Percentiles rank a stretch among this genome's conserved stretches.
These are phyloP conservation scores for Gossypium schwendimanii DNA, from an alignment of 441 rosid genomes.

Conservation along the genomic window DNA sequence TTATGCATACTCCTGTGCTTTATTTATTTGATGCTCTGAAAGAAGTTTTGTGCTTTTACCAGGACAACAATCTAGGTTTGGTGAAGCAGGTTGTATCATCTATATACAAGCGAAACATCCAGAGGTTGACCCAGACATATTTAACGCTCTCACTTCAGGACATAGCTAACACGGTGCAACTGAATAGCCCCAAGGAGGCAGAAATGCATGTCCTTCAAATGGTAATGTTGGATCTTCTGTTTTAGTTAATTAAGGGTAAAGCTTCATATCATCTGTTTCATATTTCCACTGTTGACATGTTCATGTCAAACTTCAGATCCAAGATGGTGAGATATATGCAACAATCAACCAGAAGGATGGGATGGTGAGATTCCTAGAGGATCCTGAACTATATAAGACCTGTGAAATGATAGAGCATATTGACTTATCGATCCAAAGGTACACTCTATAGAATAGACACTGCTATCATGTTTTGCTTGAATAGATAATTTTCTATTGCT, in stretches of 20 bases:
- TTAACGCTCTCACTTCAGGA: slow-evolving; percentile 95
- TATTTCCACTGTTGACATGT: neutral
- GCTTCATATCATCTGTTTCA: neutral
- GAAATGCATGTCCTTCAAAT: slow-evolving; percentile 99
- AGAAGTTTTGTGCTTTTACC: slow-evolving; percentile 24
- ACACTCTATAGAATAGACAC: slow-evolving; percentile 9
- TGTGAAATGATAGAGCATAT: slow-evolving; percentile 78
- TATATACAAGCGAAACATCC: slow-evolving; percentile 89
- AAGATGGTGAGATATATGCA: slow-evolving; percentile 95
- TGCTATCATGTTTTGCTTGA: neutral
- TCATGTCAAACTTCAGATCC: slow-evolving; percentile 49
- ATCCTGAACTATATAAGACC: slow-evolving; percentile 92
- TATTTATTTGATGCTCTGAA: slow-evolving; percentile 12
- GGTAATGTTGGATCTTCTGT: slow-evolving; percentile 36
- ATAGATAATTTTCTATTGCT: neutral
- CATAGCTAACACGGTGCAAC: slow-evolving; percentile 79
- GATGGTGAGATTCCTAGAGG: slow-evolving; percentile 95
- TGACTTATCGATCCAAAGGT: slow-evolving; percentile 90
- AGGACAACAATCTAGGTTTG: slow-evolving; percentile 93
- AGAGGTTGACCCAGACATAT: slow-evolving; percentile 89
- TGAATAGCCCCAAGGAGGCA: slow-evolving; percentile 77
- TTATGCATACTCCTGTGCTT: slow-evolving; percentile 9
- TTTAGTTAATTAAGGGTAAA: neutral
- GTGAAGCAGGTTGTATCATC: slow-evolving; percentile 92
- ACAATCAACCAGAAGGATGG: slow-evolving; percentile 96